Evolutionary conservation across 2,329 filamentous ascomycete species (phyloP), one percentile per base, ranked within the genome.

Genomic region (Cladosporium sp.): DNA sequence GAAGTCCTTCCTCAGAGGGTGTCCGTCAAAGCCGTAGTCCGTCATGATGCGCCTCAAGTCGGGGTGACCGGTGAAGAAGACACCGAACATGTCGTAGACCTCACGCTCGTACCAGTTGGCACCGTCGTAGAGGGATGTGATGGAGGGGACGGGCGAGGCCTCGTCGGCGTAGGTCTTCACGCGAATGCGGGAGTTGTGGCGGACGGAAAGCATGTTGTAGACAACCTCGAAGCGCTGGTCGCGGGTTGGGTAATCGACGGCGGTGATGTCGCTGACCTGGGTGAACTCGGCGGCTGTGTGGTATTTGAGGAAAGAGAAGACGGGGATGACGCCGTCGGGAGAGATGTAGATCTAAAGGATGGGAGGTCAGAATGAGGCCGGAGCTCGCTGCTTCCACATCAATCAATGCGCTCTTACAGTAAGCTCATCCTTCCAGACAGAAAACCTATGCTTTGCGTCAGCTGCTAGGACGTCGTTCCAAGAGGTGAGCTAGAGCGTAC

Each of bases 141-240:
- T 79, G 70, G 88, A 95, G 38, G 93, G 93, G 0, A 98, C 89
- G 1, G 93, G 91, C 4, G 89, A 89, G 7, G 89, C 88, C 77
- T 98, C 93, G 68, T 98, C 92, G 64, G 92, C 91, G 70, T 98
- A 98, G 44, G 93, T 98, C 84, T 98, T 98, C 68, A 98, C 90
- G 56, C 93, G 84, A 72, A 98, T 93, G 62, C 93, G 87, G 50
- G 91, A 87, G 76, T 98, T 98, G 78, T 97, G 90, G 61, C 93
- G 87, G 65, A 98, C 87, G 62, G 88, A 95, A 58, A 98, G 85
- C 61, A 98, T 74, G 75, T 98, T 96, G 81, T 98, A 98, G 62
- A 98, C 91, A 57, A 98, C 80, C 77, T 98, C 93, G 74, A 98
- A 98, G 56, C 93, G 89, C 74, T 96, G 85, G 71, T 95, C 87